Percentiles rank a stretch among this genome's conserved stretches.
Conservation (phyloP, 352 stramenopile species). For the Blastocystis sp. region DNA sequence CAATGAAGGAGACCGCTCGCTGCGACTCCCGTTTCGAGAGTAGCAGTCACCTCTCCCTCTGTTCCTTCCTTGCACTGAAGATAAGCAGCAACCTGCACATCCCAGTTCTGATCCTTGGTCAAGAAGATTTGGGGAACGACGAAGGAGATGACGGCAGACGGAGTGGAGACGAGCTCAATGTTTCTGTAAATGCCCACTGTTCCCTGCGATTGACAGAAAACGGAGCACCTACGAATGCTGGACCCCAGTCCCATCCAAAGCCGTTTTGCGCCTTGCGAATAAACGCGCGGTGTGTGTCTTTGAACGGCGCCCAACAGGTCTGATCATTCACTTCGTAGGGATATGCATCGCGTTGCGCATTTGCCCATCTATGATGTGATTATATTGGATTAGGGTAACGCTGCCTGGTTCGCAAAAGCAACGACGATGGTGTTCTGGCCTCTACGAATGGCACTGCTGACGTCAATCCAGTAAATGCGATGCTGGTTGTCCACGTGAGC, state of each 20-base stretch:
- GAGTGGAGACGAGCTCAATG: constrained; percentile 24
- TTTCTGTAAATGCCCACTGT: constrained; percentile 35
- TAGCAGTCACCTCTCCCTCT: neutral
- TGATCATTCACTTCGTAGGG: constrained; percentile 78
- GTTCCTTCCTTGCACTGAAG: constrained; percentile 21
- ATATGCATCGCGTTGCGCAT: constrained; percentile 42
- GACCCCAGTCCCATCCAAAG: constrained; percentile 87
- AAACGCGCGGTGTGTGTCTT: constrained; percentile 82
- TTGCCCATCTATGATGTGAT: constrained; percentile 29
- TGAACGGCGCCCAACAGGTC: constrained; percentile 83
- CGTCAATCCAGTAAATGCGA: constrained; percentile 78
- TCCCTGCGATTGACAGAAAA: neutral
- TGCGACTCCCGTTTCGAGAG: neutral
- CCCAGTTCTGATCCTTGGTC: neutral
- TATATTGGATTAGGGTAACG: constrained; percentile 75
- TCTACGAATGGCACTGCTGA: constrained; percentile 74
- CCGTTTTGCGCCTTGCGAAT: constrained; percentile 84
- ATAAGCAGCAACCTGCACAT: constrained; percentile 24
- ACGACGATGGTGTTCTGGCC: constrained; percentile 79
- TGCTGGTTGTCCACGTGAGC: constrained; percentile 81
- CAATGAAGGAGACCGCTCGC: neutral
- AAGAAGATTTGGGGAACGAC: constrained; percentile 34
- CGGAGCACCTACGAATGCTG: constrained; percentile 49
- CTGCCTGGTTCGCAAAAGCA: constrained; percentile 80
- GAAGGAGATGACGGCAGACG: neutral